phyloP scores from a whole-genome alignment of 108 stramenopile species.

The Ochromonas danica region DNA sequence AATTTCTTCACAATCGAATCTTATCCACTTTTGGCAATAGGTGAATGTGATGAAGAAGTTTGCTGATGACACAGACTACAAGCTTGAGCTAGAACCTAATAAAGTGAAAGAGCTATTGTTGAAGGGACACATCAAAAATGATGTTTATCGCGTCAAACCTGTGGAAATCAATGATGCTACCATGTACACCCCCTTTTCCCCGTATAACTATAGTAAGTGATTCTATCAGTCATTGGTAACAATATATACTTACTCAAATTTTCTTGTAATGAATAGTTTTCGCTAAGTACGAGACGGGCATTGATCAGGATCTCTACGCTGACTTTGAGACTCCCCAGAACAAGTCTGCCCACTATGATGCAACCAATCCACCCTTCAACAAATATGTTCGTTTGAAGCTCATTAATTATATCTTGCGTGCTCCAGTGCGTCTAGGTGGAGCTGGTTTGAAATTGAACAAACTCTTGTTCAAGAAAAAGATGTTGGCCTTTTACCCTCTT shows the following conservation, averaged over 20 bases:
- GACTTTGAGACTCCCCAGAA: too few relatives aligned
- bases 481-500: slow-evolving; percentile 46
- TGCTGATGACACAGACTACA: background rate
- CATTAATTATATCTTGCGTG: slow-evolving; percentile 37
- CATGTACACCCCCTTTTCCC: background rate
- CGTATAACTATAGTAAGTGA: background rate
- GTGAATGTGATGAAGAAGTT: slow-evolving; percentile 3
- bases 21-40: background rate
- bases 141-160: background rate
- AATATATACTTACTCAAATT: background rate
- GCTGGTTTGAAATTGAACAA: slow-evolving; percentile 40
- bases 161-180: background rate
- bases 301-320: background rate
- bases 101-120: background rate
- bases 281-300: background rate
- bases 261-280: background rate
- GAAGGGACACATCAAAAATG: background rate
- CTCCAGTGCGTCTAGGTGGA: slow-evolving; percentile 30
- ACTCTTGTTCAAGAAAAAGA: slow-evolving; percentile 37
- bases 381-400: slow-evolving; percentile 36
- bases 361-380: slow-evolving; percentile 27
- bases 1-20: background rate
- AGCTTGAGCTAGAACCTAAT: background rate
- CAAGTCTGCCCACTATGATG: too few relatives aligned
- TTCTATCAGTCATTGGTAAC: background rate